Base-by-base conservation (phyloP, 805 yeast genomes). In the Candida tammaniensis region DNA sequence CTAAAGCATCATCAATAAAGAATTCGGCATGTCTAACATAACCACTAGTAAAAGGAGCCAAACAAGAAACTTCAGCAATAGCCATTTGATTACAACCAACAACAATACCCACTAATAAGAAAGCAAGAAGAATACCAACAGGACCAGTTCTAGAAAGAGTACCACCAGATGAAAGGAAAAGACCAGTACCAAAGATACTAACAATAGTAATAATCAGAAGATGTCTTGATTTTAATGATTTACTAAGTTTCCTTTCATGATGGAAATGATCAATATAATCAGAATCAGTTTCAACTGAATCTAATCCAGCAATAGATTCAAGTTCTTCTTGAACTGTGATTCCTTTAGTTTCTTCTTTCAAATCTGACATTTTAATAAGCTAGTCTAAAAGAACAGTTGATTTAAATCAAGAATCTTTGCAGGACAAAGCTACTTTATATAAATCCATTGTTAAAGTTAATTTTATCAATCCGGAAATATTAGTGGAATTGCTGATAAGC, bases 81-180 rank as follows among this genome's bases (percentile, higher is more conserved):
- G 63, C 56, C 40, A 69, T 46, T 35, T 70, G 65, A 36, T 61
- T 64, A 23, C 62, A 35, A 30, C 71, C 71, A 11, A 55, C 59
- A 11, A 52, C 61, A 3, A 29, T 4, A 15, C 80, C 81, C 39
- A 76, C 66, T 35, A 76, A 51, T 7, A 62, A 42, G 43, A 70
- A 78, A 31, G 74, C 68, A 27, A 78, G 57, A 27, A 78, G 54
- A 48, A 76, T 52, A 3, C 79, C 67, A 4, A 72, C 76, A 9
- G 47, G 47, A 5, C 56, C 56, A 17, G 76, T 78, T 8, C 44
- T 56, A 18, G 64, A 61, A 33, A 78, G 57, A 8, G 78, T 63
- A 25, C 64, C 65, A 14, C 80, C 80, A 0, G 75, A 61, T 24
- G 78, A 74, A 22, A 78, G 61, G 50, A 75, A 78, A 20, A 79